A percentile compares a stretch with the other conserved stretches of the same genome.
Evolutionary conservation across 106 monocot genomes (phyloP).

Genomic region (Dendrobium chrysotoxum): DNA sequence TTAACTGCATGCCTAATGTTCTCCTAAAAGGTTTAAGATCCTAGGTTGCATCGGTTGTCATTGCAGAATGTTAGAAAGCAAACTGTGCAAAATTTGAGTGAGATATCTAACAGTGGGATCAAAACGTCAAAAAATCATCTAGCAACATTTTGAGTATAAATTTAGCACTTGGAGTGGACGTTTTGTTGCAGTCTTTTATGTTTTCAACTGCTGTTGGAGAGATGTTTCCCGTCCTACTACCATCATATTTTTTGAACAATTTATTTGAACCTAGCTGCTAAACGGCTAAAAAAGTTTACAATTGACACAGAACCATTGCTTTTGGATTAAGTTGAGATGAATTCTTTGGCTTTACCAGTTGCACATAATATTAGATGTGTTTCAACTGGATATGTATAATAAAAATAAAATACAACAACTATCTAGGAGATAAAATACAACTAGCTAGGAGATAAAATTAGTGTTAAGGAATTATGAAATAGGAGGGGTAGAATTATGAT

Average conservation of each 20-base stretch:
- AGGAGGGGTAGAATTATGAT: not conserved
- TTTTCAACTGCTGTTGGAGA: not conserved
- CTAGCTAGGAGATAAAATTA: not conserved
- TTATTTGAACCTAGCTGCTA: not conserved
- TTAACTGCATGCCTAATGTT: too few relatives aligned
- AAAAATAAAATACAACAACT: too few relatives aligned
- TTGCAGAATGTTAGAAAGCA: not conserved
- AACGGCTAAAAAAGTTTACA: not conserved
- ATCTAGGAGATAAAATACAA: too few relatives aligned
- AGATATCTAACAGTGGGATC: not conserved
- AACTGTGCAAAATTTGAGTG: not conserved
- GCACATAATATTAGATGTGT: too few relatives aligned
- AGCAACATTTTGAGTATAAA: not conserved
- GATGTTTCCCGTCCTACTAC: not conserved
- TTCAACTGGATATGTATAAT: too few relatives aligned
- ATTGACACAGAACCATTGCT: not conserved
- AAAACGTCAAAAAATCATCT: not conserved
- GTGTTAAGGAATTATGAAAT: not conserved
- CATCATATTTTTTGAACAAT: not conserved
- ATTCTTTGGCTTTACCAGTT: too few relatives aligned
- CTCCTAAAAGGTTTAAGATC: too few relatives aligned
- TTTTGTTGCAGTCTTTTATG: not conserved
- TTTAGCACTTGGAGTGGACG: not conserved
- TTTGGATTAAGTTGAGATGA: too few relatives aligned
- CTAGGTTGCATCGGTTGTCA: too few relatives aligned